phyloP scores from a whole-genome alignment of 106 monocot species.

The Agapanthus africanus region DNA sequence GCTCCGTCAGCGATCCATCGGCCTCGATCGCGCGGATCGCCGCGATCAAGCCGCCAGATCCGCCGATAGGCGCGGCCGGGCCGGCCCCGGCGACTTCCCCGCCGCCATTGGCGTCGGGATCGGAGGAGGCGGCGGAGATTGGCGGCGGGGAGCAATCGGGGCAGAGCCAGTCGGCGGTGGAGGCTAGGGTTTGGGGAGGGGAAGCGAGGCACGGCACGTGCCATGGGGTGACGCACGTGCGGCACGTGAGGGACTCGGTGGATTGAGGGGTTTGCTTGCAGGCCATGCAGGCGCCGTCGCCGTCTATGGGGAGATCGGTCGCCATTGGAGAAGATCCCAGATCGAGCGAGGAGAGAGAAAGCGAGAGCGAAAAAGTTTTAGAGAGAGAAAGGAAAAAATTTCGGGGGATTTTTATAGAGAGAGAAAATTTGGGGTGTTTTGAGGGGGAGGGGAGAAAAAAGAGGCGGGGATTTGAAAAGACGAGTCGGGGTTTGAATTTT shows the following conservation, averaged over 20 bases:
- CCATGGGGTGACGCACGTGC: slow-evolving; percentile 82
- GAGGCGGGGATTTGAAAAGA: slow-evolving; percentile 6
- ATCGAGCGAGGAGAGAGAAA: not conserved
- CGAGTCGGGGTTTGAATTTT: slow-evolving; percentile 4
- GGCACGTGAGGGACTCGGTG: slow-evolving; percentile 48
- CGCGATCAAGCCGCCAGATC: slow-evolving; percentile 17
- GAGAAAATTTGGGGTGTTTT: no score
- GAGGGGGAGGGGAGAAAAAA: slow-evolving; percentile 3
- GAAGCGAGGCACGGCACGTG: slow-evolving; percentile 74
- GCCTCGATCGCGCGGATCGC: slow-evolving; percentile 43
- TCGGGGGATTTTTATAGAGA: not conserved
- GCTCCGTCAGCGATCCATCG: slow-evolving; percentile 37
- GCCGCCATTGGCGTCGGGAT: not conserved
- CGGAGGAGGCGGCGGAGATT: not conserved
- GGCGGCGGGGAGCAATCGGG: slow-evolving; percentile 35
- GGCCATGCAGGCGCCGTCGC: slow-evolving; percentile 84
- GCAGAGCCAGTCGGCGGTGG: slow-evolving; percentile 39
- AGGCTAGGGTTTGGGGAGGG: slow-evolving; percentile 19
- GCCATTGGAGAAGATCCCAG: slow-evolving; percentile 24
- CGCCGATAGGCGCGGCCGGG: not conserved
- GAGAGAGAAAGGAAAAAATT: no score
- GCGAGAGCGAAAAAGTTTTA: not conserved
- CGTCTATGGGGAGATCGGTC: slow-evolving; percentile 83
- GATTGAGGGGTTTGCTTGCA: slow-evolving; percentile 53
- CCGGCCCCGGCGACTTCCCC: not conserved